Percentiles rank a stretch among this genome's conserved stretches.
These are phyloP conservation scores for Leishmania major DNA, from an alignment of 208 protist genomes.

Conservation along the genomic window DNA sequence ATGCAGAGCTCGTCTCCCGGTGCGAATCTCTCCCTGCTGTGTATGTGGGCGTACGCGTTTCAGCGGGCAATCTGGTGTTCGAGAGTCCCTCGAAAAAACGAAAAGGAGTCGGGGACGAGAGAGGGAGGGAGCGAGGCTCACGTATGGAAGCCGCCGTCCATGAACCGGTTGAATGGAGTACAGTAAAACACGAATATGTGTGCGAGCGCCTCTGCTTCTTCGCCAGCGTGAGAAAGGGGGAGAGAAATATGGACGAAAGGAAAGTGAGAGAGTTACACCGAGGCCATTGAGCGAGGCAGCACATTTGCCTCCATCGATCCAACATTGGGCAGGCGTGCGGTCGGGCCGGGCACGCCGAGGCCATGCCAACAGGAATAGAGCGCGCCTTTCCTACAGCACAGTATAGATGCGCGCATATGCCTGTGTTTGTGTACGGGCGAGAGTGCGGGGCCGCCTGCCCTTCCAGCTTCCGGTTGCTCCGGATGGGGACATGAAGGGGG, in stretches of 20 bases:
- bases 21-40: background rate
- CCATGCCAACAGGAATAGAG: background rate
- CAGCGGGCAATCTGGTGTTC: background rate
- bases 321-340: background rate
- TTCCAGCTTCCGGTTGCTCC: background rate
- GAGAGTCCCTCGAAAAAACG: background rate
- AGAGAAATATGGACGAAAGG: too few relatives aligned
- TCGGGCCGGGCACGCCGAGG: background rate
- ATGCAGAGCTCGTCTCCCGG: background rate
- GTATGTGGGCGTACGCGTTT: background rate
- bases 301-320: background rate
- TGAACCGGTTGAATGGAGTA: background rate
- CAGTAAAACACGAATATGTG: constrained; percentile 1
- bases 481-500: background rate
- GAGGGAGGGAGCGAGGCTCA: background rate
- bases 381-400: background rate
- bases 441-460: background rate
- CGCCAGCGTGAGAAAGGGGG: background rate
- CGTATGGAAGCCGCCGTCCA: constrained; percentile 1
- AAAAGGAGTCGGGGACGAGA: background rate
- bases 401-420: background rate
- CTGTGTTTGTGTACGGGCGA: background rate
- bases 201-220: background rate
- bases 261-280: background rate
- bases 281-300: background rate